Base-by-base conservation (phyloP, 2,329 filamentous ascomycete genomes). In the Ophiosphaerella herpotricha region DNA sequence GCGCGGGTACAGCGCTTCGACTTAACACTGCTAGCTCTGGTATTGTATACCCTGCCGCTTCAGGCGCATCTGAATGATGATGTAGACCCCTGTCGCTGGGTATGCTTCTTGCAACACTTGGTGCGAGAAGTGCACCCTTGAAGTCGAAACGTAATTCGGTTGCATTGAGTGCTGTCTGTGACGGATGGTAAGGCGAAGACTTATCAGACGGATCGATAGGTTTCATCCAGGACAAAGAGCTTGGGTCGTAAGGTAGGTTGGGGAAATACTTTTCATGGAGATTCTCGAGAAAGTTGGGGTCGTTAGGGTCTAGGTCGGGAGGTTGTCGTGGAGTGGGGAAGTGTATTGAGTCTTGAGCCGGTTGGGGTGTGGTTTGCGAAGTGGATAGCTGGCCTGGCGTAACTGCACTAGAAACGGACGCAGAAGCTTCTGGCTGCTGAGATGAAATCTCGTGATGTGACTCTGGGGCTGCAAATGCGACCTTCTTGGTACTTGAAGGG, bases 221-320 rank as follows among this genome's bases (percentile, higher is more conserved):
- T 43, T 87, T 85, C 83, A 97, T 94, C 93, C 93, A 99, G 16
- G 90, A 89, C 4, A 97, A 84, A 45, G 90, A 88, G 50, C 87
- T 86, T 0, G 92, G 91, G 72, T 97, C 90, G 46, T 91, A 85
- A 2, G 92, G 85, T 1, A 96, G 86, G 55, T 86, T 84, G 11
- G 94, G 92, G 74, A 97, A 99, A 81, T 96, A 99, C 73, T 97
- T 96, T 18, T 85, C 77, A 78, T 96, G 92, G 5, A 99, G 84
- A 48, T 90, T 87, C 39, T 84, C 76, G 50, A 97, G 85, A 76
- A 97, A 97, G 66, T 90, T 81, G 0, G 90, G 87, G 51, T 92
- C 90, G 33, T 84, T 79, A 0, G 92, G 91, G 70, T 97, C 90
- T 56, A 97, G 87, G 51, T 91, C 87, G 9, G 89, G 88, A 2